Percentiles rank a stretch among this genome's conserved stretches.
Conservation (phyloP, 371 early-diverging fungal species). For the Mucor mucedo region DNA sequence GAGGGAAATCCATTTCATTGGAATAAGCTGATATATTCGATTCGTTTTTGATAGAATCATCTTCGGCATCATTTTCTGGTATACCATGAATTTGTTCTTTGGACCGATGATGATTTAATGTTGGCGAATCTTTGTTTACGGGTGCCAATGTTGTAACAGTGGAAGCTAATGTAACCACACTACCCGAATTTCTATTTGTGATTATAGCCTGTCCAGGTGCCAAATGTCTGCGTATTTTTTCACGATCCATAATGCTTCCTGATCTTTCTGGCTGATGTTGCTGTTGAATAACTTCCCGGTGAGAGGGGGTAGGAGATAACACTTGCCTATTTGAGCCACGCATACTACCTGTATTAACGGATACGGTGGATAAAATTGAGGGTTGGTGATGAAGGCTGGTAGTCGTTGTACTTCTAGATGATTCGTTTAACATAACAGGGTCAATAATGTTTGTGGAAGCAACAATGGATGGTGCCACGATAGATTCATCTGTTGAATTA, state of each 20-base stretch:
- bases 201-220: constrained; percentile 25
- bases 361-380: neutral
- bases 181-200: constrained; percentile 3
- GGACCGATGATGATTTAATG: constrained; percentile 2
- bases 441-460: constrained; percentile 26
- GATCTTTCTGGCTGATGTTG: constrained; percentile 3
- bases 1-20: constrained; percentile 25
- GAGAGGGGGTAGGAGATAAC: constrained; percentile 7
- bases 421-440: constrained; percentile 14
- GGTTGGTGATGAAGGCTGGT: constrained; percentile 1
- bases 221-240: constrained; percentile 28
- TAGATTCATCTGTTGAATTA: neutral
- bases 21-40: neutral
- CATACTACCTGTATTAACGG: neutral
- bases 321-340: neutral
- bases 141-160: neutral
- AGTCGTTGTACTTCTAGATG: neutral
- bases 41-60: neutral
- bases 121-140: neutral
- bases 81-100: constrained; percentile 4
- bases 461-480: constrained; percentile 6
- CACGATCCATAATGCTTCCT: constrained; percentile 20
- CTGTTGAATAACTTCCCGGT: neutral
- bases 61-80: neutral
- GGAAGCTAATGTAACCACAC: neutral